These are phyloP conservation scores for Clavariopsis aquatica DNA, from an alignment of 495 filamentous ascomycete genomes.

Conservation along the genomic window DNA sequence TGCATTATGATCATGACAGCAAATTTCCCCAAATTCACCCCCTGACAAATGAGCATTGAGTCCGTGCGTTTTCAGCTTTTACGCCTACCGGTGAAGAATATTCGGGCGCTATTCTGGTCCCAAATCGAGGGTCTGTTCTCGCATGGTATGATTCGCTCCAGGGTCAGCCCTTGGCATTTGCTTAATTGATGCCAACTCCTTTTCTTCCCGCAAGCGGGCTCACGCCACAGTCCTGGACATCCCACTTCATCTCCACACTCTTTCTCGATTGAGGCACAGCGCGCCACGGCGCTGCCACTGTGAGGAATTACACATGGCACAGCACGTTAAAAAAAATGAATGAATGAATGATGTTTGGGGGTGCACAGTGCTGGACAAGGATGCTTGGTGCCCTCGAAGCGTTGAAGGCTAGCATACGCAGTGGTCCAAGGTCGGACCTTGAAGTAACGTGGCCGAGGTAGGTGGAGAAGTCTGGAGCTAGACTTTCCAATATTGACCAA, in stretches of 20 bases:
- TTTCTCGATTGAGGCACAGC: background rate
- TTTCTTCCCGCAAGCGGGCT: background rate
- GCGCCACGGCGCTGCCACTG: background rate
- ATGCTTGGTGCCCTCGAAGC: too few species aligned
- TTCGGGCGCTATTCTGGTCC: background rate
- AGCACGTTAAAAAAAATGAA: too few species aligned
- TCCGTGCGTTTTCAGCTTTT: background rate
- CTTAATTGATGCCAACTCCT: conserved; percentile 5
- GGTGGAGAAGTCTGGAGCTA: background rate
- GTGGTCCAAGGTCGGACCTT: background rate
- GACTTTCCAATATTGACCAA: background rate
- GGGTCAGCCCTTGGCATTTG: conserved; percentile 16
- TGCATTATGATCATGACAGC: background rate
- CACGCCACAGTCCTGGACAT: background rate
- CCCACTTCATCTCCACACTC: background rate
- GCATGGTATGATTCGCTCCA: conserved; percentile 10
- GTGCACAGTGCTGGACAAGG: too few species aligned
- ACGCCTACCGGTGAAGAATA: background rate
- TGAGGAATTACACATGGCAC: too few species aligned
- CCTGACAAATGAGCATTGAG: background rate
- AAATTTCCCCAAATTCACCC: background rate
- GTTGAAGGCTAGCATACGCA: too few species aligned
- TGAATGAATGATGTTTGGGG: too few species aligned
- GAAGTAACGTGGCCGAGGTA: background rate
- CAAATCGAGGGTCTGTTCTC: too few species aligned